Conservation (phyloP, 495 filamentous ascomycete species). For the Aspergillus coremiiformis region DNA sequence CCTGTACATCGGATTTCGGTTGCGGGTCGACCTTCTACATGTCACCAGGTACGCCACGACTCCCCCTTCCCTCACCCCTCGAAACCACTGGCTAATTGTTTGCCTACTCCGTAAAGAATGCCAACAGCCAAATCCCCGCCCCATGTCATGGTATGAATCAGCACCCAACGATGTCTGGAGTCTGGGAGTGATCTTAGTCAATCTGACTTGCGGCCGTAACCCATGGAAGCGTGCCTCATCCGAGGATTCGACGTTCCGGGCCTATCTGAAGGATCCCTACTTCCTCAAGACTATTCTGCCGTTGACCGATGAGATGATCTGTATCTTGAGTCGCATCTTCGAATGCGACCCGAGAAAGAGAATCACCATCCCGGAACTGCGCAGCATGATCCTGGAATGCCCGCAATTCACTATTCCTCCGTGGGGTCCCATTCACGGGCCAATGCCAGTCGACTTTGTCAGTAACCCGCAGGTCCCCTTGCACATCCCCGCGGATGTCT, state of each 20-base stretch:
- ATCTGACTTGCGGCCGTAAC: conserved; percentile 95
- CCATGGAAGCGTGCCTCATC: conserved; percentile 93
- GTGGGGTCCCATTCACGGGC: conserved; percentile 25
- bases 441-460: conserved; percentile 23
- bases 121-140: conserved; percentile 74
- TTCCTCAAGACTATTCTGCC: conserved; percentile 93
- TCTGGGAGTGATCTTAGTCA: conserved; percentile 93
- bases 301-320: conserved; percentile 81
- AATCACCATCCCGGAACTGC: conserved; percentile 77
- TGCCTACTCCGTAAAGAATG: conserved; percentile 61
- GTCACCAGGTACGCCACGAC: conserved; percentile 74
- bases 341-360: conserved; percentile 78
- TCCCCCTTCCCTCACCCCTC: conserved; percentile 1
- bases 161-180: conserved; percentile 98
- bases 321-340: conserved; percentile 83
- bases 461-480: conserved; percentile 25
- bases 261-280: conserved; percentile 74
- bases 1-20: conserved; percentile 85
- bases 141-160: conserved; percentile 76
- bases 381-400: conserved; percentile 69
- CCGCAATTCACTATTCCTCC: conserved; percentile 57
- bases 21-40: conserved; percentile 99
- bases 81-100: conserved; percentile 4
- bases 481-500: conserved; percentile 24
- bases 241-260: conserved; percentile 93